Evolutionary conservation across 495 filamentous ascomycete genomes (phyloP), one percentile per base, ranked within the genome.

Genomic region (Aspergillus affinis): DNA sequence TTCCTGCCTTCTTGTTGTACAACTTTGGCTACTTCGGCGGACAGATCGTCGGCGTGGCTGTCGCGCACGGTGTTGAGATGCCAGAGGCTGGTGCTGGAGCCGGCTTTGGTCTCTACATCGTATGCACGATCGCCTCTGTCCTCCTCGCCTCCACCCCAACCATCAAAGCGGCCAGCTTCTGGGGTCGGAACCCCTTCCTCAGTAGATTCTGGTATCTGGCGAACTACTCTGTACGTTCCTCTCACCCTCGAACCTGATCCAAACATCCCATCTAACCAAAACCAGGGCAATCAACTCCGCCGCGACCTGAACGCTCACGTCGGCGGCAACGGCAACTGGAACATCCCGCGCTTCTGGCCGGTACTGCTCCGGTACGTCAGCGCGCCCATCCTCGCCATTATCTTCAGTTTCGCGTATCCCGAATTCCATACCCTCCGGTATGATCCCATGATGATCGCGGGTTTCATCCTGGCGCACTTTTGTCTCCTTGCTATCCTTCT

Each of bases 381-480:
- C 55, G 73, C 66, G 8, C 75, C 73, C 4, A 65, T 73, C 48
- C 63, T 77, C 6, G 67, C 65, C 29, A 77, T 77, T 21, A 69
- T 78, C 32, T 76, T 75, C 58, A 72, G 69, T 51, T 76, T 78
- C 57, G 68, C 75, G 19, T 78, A 75, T 55, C 72, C 72, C 1
- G 67, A 72, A 44, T 76, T 78, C 50, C 64, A 73, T 36, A 68
- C 65, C 3, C 55, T 72, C 50, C 70, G 70, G 12, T 69, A 73
- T 58, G 73, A 76, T 53, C 73, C 75, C 10, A 58, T 77, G 51
- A 69, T 71, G 66, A 72, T 78, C 26, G 53, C 68, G 12, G 75
- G 74, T 0, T 78, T 78, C 46, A 72, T 69, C 20, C 50, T 76
- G 29, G 63, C 73, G 6, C 71, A 76, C 57, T 9, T 72, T 21